Conservation (phyloP, 179 eudicot species). For the Corrigiola litoralis region DNA sequence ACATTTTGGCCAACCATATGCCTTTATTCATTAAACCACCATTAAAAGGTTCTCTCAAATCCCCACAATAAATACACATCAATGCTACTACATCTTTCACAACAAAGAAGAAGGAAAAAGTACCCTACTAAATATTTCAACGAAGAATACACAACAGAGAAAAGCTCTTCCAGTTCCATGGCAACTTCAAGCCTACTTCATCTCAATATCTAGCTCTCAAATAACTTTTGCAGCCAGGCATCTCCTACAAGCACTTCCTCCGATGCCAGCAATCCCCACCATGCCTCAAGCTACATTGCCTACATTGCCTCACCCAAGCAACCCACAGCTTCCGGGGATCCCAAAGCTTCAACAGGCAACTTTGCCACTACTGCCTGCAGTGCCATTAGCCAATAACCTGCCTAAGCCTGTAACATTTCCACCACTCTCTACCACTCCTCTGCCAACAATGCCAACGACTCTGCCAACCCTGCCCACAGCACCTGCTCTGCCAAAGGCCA, state of each 20-base stretch:
- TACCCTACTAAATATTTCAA: no score
- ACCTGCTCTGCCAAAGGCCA: background rate
- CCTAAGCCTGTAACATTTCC: conserved; percentile 9
- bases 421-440: conserved; percentile 12
- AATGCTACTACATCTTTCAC: no score
- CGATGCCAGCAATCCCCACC: conserved; percentile 12
- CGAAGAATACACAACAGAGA: no score
- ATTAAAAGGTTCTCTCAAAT: no score
- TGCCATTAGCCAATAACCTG: conserved; percentile 14
- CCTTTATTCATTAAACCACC: no score
- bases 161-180: no score
- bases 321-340: conserved; percentile 14
- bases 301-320: background rate
- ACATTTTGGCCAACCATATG: no score
- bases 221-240: conserved; percentile 22
- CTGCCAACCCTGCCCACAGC: conserved; percentile 22
- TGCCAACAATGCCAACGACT: conserved; percentile 17
- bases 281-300: conserved; percentile 19
- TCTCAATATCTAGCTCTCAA: conserved; percentile 19
- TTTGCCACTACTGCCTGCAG: conserved; percentile 9
- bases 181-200: no score
- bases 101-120: no score
- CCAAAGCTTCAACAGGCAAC: conserved; percentile 23
- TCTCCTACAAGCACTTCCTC: conserved; percentile 21
- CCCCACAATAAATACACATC: no score